These are phyloP conservation scores for Mycosphaerella sp. DNA, from an alignment of 2,329 filamentous ascomycete species.

Conservation along the genomic window DNA sequence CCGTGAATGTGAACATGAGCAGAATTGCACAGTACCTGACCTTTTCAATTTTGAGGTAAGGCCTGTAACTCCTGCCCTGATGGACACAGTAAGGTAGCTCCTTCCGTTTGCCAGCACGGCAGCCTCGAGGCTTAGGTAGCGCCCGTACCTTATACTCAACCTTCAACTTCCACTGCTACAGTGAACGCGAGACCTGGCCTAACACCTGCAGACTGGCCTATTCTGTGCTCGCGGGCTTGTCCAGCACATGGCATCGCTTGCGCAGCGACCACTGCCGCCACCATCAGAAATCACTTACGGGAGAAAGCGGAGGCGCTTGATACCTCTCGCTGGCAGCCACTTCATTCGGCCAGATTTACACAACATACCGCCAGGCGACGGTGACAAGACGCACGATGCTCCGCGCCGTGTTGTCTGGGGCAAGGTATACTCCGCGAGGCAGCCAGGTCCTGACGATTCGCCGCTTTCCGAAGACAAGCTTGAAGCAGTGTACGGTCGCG, in stretches of 20 bases:
- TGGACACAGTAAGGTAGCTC: not conserved
- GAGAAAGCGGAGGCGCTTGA: slow-evolving; percentile 14
- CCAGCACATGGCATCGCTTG: not conserved
- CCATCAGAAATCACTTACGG: slow-evolving; percentile 21
- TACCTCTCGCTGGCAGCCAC: slow-evolving; percentile 20
- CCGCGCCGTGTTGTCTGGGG: not conserved
- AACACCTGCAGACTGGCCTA: not conserved
- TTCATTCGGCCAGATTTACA: slow-evolving; percentile 16
- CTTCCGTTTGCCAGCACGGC: not conserved
- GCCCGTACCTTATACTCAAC: not conserved
- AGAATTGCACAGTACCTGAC: too few relatives aligned
- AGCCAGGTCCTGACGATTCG: slow-evolving; percentile 27
- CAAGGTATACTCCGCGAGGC: not conserved
- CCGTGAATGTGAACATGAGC: not conserved
- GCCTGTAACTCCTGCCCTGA: not conserved
- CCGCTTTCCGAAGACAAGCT: slow-evolving; percentile 29
- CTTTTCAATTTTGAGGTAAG: not conserved
- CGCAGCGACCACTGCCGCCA: not conserved
- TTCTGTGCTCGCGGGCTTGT: not conserved
- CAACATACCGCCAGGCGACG: slow-evolving; percentile 16
- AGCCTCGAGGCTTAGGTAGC: not conserved
- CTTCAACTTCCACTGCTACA: not conserved
- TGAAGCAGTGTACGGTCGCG: slow-evolving; percentile 16
- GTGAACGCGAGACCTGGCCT: not conserved
- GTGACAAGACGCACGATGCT: not conserved